Conservation (phyloP, 208 protist species). For the Blechomonas ayalai region DNA sequence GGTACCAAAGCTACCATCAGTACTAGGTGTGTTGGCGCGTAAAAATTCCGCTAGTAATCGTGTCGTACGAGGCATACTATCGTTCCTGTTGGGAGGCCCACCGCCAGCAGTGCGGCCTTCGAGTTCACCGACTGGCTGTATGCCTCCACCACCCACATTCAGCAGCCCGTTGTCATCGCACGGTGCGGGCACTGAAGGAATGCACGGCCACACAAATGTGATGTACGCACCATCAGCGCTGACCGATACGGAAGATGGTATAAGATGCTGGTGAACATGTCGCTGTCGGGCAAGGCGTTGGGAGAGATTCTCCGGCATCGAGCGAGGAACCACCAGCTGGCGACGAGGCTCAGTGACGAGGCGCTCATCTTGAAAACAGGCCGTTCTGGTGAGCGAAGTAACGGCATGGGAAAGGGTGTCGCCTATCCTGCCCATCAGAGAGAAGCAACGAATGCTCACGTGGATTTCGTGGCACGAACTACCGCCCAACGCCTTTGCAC, state of each 20-base stretch:
- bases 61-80: too few relatives aligned
- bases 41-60: constrained; percentile 77
- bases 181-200: too few relatives aligned
- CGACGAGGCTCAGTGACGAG: constrained; percentile 69
- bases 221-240: constrained; percentile 53
- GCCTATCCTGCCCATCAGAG: constrained; percentile 5
- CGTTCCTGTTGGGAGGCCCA: too few relatives aligned
- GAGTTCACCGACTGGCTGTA: too few relatives aligned
- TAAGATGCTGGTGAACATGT: constrained; percentile 25
- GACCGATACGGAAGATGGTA: constrained; percentile 49
- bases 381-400: constrained; percentile 6
- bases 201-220: constrained; percentile 64
- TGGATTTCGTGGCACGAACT: too few relatives aligned
- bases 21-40: constrained; percentile 77
- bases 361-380: constrained; percentile 32
- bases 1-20: constrained; percentile 47
- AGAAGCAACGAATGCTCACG: background rate
- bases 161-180: too few relatives aligned
- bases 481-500: too few relatives aligned
- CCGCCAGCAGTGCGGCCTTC: too few relatives aligned
- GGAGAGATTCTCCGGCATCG: constrained; percentile 31
- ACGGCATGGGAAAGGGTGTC: constrained; percentile 11
- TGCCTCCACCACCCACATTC: too few relatives aligned
- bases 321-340: constrained; percentile 19
- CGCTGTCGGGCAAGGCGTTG: constrained; percentile 58